Conservation (phyloP, 306 rosid genomes). For the Dalbergia oliveri region DNA sequence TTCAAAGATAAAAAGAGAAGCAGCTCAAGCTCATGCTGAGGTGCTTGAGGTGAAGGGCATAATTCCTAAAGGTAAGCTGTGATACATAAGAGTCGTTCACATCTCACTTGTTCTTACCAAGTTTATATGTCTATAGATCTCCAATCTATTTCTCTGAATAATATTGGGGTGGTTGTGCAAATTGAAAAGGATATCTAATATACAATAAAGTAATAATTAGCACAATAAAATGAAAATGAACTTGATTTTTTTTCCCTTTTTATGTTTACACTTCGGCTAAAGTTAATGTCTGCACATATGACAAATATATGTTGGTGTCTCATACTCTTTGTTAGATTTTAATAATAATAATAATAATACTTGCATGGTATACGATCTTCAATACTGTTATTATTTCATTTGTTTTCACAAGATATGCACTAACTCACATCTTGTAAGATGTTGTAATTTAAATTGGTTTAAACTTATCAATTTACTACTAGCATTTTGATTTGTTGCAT, state of each 20-base stretch:
- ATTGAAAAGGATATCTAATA: not conserved
- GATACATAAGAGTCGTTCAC: constrained; percentile 7
- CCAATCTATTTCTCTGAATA: not conserved
- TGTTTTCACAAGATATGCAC: not conserved
- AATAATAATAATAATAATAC: not conserved
- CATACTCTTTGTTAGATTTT: not conserved
- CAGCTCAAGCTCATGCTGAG: constrained; percentile 66
- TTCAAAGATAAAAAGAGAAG: constrained; percentile 57
- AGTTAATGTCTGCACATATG: constrained; percentile 12
- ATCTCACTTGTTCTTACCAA: not conserved
- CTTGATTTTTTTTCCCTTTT: not conserved
- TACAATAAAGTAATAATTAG: not conserved
- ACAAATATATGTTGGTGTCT: not conserved
- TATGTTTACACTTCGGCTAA: not conserved
- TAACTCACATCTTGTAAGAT: not conserved
- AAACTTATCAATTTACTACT: not conserved
- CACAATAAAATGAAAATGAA: not conserved
- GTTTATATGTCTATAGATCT: not conserved
- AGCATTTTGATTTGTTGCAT: constrained; percentile 29
- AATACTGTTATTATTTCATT: not conserved
- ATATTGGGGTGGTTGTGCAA: constrained; percentile 2
- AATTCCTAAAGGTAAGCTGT: constrained; percentile 61
- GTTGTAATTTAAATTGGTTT: not conserved
- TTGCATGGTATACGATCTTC: not conserved
- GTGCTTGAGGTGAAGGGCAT: constrained; percentile 54